Evolutionary conservation across 1,284 basidiomycete species (phyloP).

Genomic region (Trametes hirsuta): DNA sequence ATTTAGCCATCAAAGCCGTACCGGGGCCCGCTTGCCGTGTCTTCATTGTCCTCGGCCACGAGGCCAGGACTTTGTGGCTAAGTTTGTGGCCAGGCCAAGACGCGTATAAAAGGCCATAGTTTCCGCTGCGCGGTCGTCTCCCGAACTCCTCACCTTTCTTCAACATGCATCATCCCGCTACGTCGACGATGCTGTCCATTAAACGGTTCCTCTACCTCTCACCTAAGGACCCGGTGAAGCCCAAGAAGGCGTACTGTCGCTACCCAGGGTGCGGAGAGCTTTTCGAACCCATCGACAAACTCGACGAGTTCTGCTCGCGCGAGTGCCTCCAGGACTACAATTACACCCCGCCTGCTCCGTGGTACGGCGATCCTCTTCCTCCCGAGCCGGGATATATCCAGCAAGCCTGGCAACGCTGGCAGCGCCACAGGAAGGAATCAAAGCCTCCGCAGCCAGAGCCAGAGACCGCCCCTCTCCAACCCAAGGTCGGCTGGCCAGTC

Average conservation of each 20-base stretch:
- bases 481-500: not conserved
- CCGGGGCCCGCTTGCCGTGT: too few relatives aligned
- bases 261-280: not conserved
- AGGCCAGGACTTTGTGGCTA: too few relatives aligned
- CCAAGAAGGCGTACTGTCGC: not conserved
- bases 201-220: not conserved
- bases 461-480: not conserved
- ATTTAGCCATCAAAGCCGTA: too few relatives aligned
- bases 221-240: not conserved
- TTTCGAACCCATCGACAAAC: not conserved
- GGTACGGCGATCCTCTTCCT: not conserved
- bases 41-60: too few relatives aligned
- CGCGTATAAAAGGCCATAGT: not conserved
- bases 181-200: not conserved
- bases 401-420: not conserved
- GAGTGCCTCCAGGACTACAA: not conserved
- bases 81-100: too few relatives aligned
- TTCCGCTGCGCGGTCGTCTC: not conserved
- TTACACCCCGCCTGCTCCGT: not conserved
- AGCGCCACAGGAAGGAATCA: not conserved
- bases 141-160: not conserved
- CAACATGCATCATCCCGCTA: not conserved
- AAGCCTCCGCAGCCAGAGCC: not conserved
- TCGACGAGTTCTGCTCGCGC: not conserved
- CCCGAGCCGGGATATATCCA: not conserved